A percentile compares a stretch with the other conserved stretches of the same genome.
phyloP scores from a whole-genome alignment of 768 basidiomycete genomes.

The Amanita inopinata region DNA sequence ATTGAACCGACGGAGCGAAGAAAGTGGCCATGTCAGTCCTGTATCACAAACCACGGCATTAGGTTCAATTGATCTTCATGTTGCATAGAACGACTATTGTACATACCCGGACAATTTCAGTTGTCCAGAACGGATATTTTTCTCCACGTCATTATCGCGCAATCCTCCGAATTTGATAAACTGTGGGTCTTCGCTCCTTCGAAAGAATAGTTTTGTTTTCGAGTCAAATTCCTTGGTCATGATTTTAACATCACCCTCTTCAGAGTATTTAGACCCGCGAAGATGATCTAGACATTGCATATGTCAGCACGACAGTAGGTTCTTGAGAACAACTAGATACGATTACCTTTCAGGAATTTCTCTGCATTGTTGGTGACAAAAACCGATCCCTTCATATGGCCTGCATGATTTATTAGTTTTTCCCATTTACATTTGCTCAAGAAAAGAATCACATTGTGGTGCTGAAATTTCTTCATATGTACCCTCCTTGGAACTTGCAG shows the following conservation, averaged over 20 bases:
- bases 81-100: neutral
- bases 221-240: conserved; percentile 31
- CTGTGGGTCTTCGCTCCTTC: conserved; percentile 21
- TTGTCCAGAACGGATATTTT: conserved; percentile 29
- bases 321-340: neutral
- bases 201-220: conserved; percentile 30
- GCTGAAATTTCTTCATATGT: conserved; percentile 32
- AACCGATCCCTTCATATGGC: conserved; percentile 29
- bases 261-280: conserved; percentile 22
- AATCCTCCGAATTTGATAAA: conserved; percentile 33
- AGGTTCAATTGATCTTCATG: neutral
- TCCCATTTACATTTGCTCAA: too few relatives aligned
- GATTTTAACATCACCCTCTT: conserved; percentile 22
- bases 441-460: conserved; percentile 19
- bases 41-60: neutral
- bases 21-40: conserved; percentile 13
- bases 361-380: conserved; percentile 29
- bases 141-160: conserved; percentile 24
- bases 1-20: conserved; percentile 14
- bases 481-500: conserved; percentile 14
- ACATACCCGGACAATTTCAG: conserved; percentile 25
- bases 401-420: conserved; percentile 14
- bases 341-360: conserved; percentile 22
- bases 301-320: too few relatives aligned
- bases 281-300: conserved; percentile 21